phyloP scores from a whole-genome alignment of 495 filamentous ascomycete species.

The Aspergillus nidulans region DNA sequence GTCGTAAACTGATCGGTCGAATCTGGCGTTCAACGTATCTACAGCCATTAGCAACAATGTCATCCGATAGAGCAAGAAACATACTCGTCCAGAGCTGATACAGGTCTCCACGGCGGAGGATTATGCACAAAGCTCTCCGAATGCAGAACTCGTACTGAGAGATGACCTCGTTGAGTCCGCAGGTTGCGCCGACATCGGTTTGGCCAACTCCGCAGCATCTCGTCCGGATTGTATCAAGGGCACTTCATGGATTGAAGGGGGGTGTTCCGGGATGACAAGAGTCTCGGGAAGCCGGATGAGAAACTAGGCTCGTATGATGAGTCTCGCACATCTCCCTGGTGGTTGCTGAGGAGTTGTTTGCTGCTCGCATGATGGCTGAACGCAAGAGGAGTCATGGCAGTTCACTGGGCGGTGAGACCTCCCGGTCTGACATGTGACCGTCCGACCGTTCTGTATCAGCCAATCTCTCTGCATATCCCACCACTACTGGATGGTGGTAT shows the following conservation, averaged over 20 bases:
- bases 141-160: constrained; percentile 22
- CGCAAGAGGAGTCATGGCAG: constrained; percentile 1
- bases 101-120: constrained; percentile 71
- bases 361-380: constrained; percentile 6
- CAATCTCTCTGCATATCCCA: too few relatives aligned
- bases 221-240: constrained; percentile 21
- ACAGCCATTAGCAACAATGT: constrained; percentile 2
- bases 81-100: constrained; percentile 83
- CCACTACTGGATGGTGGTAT: too few relatives aligned
- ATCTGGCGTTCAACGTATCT: constrained; percentile 87
- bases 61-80: constrained; percentile 11
- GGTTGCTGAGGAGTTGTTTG: not conserved
- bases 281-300: constrained; percentile 7
- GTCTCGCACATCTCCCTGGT: constrained; percentile 14
- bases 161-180: constrained; percentile 12
- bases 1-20: constrained; percentile 80
- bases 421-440: constrained; percentile 9
- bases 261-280: not conserved
- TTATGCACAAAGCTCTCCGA: constrained; percentile 24
- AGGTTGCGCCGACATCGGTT: constrained; percentile 29
- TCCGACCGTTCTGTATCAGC: not conserved
- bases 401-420: constrained; percentile 11
- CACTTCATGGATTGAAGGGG: constrained; percentile 11
- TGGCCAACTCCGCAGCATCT: constrained; percentile 35
- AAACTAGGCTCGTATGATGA: constrained; percentile 5